These are phyloP conservation scores for Hypoxylon cercidicola DNA, from an alignment of 495 filamentous ascomycete species.

Conservation along the genomic window DNA sequence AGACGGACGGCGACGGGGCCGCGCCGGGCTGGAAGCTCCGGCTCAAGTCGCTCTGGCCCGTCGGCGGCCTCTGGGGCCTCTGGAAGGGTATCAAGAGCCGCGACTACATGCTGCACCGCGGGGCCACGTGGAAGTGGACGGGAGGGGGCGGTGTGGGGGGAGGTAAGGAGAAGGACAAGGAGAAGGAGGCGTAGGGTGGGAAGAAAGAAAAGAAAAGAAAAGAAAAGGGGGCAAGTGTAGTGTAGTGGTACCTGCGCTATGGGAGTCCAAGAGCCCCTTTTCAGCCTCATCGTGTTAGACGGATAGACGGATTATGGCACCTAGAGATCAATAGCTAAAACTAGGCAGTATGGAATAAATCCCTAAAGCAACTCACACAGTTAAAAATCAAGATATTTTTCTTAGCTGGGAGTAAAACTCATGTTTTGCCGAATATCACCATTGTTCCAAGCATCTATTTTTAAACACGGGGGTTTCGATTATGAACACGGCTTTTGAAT, in stretches of 20 bases:
- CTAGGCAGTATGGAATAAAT: no score
- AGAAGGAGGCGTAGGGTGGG: slow-evolving; percentile 17
- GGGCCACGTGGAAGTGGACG: slow-evolving; percentile 64
- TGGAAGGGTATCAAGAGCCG: slow-evolving; percentile 64
- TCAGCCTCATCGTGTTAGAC: not conserved
- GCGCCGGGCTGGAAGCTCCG: slow-evolving; percentile 46
- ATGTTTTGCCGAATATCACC: no score
- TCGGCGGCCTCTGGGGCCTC: slow-evolving; percentile 66
- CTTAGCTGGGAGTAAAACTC: no score
- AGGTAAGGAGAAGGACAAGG: slow-evolving; percentile 25
- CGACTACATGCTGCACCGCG: slow-evolving; percentile 64
- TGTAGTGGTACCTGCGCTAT: not conserved
- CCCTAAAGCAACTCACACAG: no score
- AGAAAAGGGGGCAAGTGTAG: not conserved
- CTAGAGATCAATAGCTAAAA: no score
- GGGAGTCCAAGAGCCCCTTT: no score
- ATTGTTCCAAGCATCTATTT: no score
- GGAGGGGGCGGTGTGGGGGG: no score
- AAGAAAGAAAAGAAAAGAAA: not conserved
- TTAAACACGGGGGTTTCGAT: no score
- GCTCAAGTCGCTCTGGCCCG: slow-evolving; percentile 56
- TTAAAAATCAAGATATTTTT: no score
- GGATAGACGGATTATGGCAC: no score
- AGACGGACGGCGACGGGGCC: slow-evolving; percentile 47
- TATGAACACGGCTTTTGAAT: no score